phyloP scores from a whole-genome alignment of 2,329 filamentous ascomycete species.

The Alternaria triticimaculans region DNA sequence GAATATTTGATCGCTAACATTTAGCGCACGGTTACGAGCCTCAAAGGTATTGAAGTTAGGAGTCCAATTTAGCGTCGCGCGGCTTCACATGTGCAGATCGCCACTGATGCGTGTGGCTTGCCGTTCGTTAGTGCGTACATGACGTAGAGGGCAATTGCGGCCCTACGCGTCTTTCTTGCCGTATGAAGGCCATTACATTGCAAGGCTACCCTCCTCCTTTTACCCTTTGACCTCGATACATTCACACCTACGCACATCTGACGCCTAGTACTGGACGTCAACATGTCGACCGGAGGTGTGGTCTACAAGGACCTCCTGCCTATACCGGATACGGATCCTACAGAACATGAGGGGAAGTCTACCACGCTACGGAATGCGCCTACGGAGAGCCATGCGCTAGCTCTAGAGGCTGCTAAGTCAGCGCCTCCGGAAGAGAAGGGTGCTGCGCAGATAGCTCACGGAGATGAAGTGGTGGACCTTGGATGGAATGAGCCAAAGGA shows the following conservation, averaged over 20 bases:
- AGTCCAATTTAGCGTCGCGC: not conserved
- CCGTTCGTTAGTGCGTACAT: conserved; percentile 21
- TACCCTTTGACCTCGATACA: not conserved
- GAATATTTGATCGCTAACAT: not conserved
- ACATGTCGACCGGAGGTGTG: conserved; percentile 39
- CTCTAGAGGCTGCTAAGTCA: conserved; percentile 49
- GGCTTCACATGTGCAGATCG: conserved; percentile 8
- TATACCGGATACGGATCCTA: conserved; percentile 42
- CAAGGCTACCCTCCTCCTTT: not conserved
- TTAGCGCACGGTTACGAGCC: not conserved
- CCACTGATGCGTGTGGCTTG: conserved; percentile 15
- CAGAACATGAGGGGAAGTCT: conserved; percentile 33
- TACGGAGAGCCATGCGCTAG: conserved; percentile 57
- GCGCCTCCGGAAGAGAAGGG: conserved; percentile 49
- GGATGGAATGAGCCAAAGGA: conserved; percentile 71
- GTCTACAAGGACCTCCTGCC: conserved; percentile 48
- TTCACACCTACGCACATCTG: not conserved
- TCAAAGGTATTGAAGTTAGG: not conserved
- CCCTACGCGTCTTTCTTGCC: conserved; percentile 7
- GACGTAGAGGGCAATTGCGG: conserved; percentile 22
- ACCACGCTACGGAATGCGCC: conserved; percentile 50
- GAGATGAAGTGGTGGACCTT: conserved; percentile 66
- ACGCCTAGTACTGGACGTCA: conserved; percentile 14
- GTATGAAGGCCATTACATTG: conserved; percentile 14
- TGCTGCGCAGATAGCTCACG: conserved; percentile 51